These are phyloP conservation scores for Rosa multiflora DNA, from an alignment of 306 rosid genomes.

Conservation along the genomic window DNA sequence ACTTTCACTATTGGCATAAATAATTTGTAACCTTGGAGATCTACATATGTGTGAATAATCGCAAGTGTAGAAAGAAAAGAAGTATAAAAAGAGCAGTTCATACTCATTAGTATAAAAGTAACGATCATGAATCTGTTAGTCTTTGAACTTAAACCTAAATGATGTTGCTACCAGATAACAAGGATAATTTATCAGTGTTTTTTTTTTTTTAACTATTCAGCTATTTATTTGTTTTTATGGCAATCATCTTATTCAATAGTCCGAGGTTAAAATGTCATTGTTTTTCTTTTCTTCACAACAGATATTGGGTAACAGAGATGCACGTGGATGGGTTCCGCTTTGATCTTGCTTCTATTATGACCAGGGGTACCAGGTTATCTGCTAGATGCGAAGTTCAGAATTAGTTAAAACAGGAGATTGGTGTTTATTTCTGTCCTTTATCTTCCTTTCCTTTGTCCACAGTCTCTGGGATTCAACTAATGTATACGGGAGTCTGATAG, in stretches of 20 bases:
- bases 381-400: slow-evolving; percentile 15
- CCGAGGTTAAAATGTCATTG: slow-evolving; percentile 30
- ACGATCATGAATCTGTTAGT: background rate
- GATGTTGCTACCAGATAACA: background rate
- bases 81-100: background rate
- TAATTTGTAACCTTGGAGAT: background rate
- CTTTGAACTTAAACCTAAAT: background rate
- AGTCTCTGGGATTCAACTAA: slow-evolving; percentile 84
- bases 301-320: slow-evolving; percentile 98
- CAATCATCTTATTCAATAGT: background rate
- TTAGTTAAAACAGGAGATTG: slow-evolving; percentile 22
- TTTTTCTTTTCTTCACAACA: slow-evolving; percentile 35
- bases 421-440: slow-evolving; percentile 26
- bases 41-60: background rate
- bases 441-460: slow-evolving; percentile 36
- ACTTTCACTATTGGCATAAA: background rate
- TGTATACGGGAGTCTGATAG: slow-evolving; percentile 70
- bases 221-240: slow-evolving; percentile 18
- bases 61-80: background rate
- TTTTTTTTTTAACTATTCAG: background rate
- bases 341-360: slow-evolving; percentile 97
- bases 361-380: slow-evolving; percentile 87
- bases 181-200: background rate
- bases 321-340: slow-evolving; percentile 99
- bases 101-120: background rate